Evolutionary conservation across 1,284 basidiomycete genomes (phyloP), one percentile per base, ranked within the genome.

Genomic region (Ceratobasidium sp.): DNA sequence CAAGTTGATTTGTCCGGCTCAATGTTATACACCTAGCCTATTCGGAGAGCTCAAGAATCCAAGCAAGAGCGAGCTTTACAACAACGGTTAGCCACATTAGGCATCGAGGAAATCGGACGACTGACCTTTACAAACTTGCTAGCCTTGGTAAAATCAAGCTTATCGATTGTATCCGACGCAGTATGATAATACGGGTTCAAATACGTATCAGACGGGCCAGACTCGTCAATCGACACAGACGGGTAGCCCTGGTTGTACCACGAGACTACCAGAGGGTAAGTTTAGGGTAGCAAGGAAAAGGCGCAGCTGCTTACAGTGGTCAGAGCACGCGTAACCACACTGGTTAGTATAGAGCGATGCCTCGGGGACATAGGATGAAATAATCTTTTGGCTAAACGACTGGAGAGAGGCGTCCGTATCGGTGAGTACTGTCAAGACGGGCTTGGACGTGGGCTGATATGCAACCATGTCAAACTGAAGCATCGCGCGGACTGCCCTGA

Each of bases 131-230:
- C 72, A 36, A 73, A 73, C 30, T 61, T 66, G 48, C 64, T 73
- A 16, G 72, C 63, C 48, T 73, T 73, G 46, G 28, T 36, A 53
- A 73, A 61, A 30, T 73, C 46, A 36, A 70, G 56, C 59, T 58
- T 59, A 48, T 73, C 72, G 49, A 70, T 56, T 23, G 72, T 73
- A 36, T 73, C 72, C 36, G 54, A 61, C 9, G 58, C 38, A 1
- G 66, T 62, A 40, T 73, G 72, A 36, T 73, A 73, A 33, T 73
- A 62, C 14, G 72, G 72, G 66, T 73, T 73, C 6, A 73, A 48
- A 44, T 63, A 73, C 23, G 46, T 62, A 36, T 73, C 72, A 25
- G 40, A 46, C 12, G 72, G 72, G 12, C 72, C 72, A 1, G 44
- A 56, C 49, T 70, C 72, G 63, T 62, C 66, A 21, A 73, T 70